A percentile compares a stretch with the other conserved stretches of the same genome.
These are phyloP conservation scores for Arachis monticola DNA, from an alignment of 331 rosid species.

Conservation along the genomic window DNA sequence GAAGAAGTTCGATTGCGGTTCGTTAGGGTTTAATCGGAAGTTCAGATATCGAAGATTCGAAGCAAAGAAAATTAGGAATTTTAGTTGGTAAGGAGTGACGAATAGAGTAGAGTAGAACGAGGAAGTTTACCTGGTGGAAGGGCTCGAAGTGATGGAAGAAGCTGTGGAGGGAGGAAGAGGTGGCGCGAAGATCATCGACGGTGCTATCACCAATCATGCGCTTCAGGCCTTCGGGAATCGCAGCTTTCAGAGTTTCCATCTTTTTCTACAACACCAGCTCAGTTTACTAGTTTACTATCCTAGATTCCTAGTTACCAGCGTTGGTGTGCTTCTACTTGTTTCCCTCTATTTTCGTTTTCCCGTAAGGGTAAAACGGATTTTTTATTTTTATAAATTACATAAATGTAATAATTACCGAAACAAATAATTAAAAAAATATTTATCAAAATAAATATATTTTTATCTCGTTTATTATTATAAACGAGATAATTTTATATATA, in stretches of 20 bases:
- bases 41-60: neutral
- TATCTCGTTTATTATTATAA: too few species aligned
- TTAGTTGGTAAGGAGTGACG: neutral
- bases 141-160: slow-evolving; percentile 63
- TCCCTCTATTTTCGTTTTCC: neutral
- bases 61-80: slow-evolving; percentile 31
- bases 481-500: too few species aligned
- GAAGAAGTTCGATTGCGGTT: slow-evolving; percentile 8
- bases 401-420: too few species aligned
- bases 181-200: slow-evolving; percentile 49
- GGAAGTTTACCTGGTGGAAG: slow-evolving; percentile 59
- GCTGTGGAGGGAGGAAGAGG: slow-evolving; percentile 63
- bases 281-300: neutral
- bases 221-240: slow-evolving; percentile 67
- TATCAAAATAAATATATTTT: too few species aligned
- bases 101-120: neutral
- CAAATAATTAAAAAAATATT: too few species aligned
- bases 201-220: slow-evolving; percentile 50
- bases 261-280: neutral
- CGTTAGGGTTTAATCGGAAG: neutral
- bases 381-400: too few species aligned
- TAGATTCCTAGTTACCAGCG: too few species aligned
- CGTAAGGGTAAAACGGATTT: too few species aligned
- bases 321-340: neutral
- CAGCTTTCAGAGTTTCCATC: slow-evolving; percentile 78